These are phyloP conservation scores for Lactifluus volemus DNA, from an alignment of 768 basidiomycete species.

Conservation along the genomic window DNA sequence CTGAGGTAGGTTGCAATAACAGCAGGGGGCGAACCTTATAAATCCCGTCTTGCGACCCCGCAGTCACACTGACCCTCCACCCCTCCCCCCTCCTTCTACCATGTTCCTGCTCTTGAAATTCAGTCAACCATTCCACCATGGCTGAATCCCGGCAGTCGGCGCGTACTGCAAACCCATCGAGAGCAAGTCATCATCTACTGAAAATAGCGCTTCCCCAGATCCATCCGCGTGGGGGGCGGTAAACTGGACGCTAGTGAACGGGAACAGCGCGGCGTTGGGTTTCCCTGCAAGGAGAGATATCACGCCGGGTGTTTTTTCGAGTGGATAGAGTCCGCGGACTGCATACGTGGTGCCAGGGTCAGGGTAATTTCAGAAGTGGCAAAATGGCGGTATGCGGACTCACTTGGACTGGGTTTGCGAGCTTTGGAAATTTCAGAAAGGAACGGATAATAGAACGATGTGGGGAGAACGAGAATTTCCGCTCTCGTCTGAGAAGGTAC, in stretches of 20 bases:
- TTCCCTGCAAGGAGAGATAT: conserved; percentile 86
- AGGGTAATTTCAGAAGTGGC: not conserved
- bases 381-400: conserved; percentile 24
- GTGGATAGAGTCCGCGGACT: conserved; percentile 61
- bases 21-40: conserved; percentile 51
- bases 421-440: conserved; percentile 55
- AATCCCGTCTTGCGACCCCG: conserved; percentile 84
- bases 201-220: conserved; percentile 41
- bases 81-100: conserved; percentile 43
- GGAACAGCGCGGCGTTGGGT: conserved; percentile 86
- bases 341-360: not conserved
- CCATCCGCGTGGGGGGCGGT: conserved; percentile 41
- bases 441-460: conserved; percentile 48
- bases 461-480: conserved; percentile 32
- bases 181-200: conserved; percentile 51
- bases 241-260: conserved; percentile 74
- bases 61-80: conserved; percentile 73
- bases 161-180: conserved; percentile 68
- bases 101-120: conserved; percentile 65
- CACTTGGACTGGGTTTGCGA: conserved; percentile 48
- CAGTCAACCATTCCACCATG: conserved; percentile 61
- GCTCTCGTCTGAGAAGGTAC: not conserved
- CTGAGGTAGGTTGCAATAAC: not conserved
- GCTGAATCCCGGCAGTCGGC: conserved; percentile 57
- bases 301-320: conserved; percentile 70